A percentile compares a stretch with the other conserved stretches of the same genome.
These are phyloP conservation scores for Globisporangium paroecandrum DNA, from an alignment of 352 stramenopile genomes.

Conservation along the genomic window DNA sequence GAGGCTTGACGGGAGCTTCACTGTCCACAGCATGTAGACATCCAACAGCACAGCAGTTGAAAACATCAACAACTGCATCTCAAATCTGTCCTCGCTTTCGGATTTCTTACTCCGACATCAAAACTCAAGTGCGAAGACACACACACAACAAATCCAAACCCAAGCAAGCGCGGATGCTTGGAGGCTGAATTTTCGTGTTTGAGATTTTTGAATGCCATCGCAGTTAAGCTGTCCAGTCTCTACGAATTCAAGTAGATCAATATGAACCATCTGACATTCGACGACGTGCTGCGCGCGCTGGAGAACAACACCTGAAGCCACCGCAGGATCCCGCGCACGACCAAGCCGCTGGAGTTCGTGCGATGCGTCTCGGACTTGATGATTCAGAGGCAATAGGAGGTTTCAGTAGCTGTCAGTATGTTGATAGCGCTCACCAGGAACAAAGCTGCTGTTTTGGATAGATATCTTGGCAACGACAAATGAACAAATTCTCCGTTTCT, in stretches of 20 bases:
- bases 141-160: too few species aligned
- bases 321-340: constrained; percentile 1
- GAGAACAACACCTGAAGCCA: not conserved
- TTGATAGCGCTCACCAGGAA: not conserved
- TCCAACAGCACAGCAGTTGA: too few species aligned
- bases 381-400: not conserved
- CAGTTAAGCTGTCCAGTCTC: not conserved
- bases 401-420: not conserved
- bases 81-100: too few species aligned
- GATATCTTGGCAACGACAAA: not conserved
- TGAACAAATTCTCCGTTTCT: not conserved
- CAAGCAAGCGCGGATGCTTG: not conserved
- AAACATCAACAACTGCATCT: too few species aligned
- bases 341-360: not conserved
- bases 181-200: not conserved
- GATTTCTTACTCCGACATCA: too few species aligned
- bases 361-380: not conserved
- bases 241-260: not conserved
- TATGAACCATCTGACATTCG: not conserved
- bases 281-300: not conserved
- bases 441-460: not conserved
- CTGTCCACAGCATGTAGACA: too few species aligned
- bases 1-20: too few species aligned
- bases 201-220: not conserved
- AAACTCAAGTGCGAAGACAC: too few species aligned